These are phyloP conservation scores for Raddia distichophylla DNA, from an alignment of 176 grass and related monocot species.

Conservation along the genomic window DNA sequence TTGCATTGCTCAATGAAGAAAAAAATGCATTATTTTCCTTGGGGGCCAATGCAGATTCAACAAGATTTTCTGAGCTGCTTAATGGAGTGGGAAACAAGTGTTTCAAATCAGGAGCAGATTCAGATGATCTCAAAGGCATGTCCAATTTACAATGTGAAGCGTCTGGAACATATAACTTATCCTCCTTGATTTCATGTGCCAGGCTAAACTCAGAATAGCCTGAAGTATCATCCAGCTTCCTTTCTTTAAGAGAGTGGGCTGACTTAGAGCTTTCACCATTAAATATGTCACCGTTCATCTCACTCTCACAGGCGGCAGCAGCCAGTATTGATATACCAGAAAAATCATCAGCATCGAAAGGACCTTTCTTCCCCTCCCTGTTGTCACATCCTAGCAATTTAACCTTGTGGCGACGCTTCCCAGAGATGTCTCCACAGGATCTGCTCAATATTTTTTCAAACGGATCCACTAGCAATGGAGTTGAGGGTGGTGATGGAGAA, in stretches of 20 bases:
- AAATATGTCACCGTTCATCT: slow-evolving; percentile 41
- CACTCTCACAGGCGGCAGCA: slow-evolving; percentile 81
- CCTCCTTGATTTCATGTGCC: slow-evolving; percentile 36
- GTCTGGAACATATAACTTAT: slow-evolving; percentile 28
- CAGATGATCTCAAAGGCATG: slow-evolving; percentile 30
- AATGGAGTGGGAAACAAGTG: slow-evolving; percentile 12
- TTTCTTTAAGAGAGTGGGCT: slow-evolving; percentile 47
- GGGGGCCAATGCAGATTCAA: slow-evolving; percentile 5
- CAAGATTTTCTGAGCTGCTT: slow-evolving; percentile 15
- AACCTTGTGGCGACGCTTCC: slow-evolving; percentile 38
- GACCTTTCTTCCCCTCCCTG: slow-evolving; percentile 28
- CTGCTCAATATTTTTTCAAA: slow-evolving; percentile 47
- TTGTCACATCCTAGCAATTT: slow-evolving; percentile 35
- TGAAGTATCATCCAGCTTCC: slow-evolving; percentile 25
- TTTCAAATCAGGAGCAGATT: slow-evolving; percentile 44
- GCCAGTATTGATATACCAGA: slow-evolving; percentile 98
- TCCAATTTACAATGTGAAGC: slow-evolving; percentile 35
- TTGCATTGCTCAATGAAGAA: slow-evolving; percentile 33
- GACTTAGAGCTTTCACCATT: slow-evolving; percentile 41
- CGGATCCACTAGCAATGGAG: slow-evolving; percentile 47
- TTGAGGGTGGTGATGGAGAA: slow-evolving; percentile 66
- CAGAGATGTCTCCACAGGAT: slow-evolving; percentile 49
- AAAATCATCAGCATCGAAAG: slow-evolving; percentile 65
- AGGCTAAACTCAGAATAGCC: slow-evolving; percentile 35
- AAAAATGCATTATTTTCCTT: slow-evolving; percentile 8